Conservation (phyloP, 768 basidiomycete genomes). For the Cystobasidium ongulense region DNA sequence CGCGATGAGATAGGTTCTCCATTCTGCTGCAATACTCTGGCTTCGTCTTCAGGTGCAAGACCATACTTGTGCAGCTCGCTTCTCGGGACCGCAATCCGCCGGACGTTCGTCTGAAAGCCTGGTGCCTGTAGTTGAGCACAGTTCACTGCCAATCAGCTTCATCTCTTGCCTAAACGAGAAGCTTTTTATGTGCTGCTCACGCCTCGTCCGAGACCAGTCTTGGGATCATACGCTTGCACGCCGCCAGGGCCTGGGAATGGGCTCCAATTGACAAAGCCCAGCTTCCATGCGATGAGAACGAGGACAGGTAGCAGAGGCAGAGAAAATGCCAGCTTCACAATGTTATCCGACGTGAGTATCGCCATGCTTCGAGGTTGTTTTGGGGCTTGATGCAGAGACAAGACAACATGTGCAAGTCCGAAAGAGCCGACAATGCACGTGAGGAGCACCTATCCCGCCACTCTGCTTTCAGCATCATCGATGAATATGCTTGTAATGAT, state of each 20-base stretch:
- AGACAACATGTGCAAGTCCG: neutral
- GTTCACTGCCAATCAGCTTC: neutral
- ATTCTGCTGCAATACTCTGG: neutral
- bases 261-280: neutral
- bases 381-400: neutral
- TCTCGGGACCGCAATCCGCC: slow-evolving; percentile 16
- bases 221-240: slow-evolving; percentile 11
- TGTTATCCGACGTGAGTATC: neutral
- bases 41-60: slow-evolving; percentile 2
- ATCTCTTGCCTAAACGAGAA: neutral
- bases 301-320: neutral
- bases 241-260: neutral
- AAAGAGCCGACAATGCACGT: neutral
- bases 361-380: neutral
- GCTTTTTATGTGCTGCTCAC: neutral
- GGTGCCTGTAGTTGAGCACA: slow-evolving; percentile 1
- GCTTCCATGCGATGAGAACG: neutral
- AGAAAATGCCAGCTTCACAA: neutral
- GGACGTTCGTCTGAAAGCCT: slow-evolving; percentile 26
- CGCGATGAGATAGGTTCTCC: neutral
- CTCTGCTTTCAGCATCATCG: neutral
- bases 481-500: neutral
- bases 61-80: slow-evolving; percentile 6
- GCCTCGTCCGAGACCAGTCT: slow-evolving; percentile 24
- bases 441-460: neutral